These are phyloP conservation scores for Leccinum incarnatum DNA, from an alignment of 768 basidiomycete genomes.

Conservation along the genomic window DNA sequence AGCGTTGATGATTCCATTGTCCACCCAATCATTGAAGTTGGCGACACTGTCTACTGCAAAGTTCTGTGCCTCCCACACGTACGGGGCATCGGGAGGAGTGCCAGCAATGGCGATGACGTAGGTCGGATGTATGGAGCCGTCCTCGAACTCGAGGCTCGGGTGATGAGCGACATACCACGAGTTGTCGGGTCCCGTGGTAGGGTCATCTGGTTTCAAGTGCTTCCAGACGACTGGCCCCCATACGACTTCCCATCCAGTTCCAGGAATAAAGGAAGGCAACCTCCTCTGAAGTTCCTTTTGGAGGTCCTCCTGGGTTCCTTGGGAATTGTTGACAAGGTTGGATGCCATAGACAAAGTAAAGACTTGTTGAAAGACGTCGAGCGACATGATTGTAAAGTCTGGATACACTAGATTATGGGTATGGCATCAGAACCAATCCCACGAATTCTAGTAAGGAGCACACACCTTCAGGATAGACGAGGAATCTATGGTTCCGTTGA, in stretches of 20 bases:
- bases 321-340: not conserved
- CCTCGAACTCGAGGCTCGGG: not conserved
- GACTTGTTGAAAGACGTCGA: not conserved
- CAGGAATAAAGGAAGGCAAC: not conserved
- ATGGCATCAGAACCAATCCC: not conserved
- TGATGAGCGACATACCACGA: slow-evolving; percentile 14
- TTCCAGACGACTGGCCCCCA: slow-evolving; percentile 16
- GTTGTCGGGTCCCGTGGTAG: slow-evolving; percentile 6
- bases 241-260: slow-evolving; percentile 2
- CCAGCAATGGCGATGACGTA: slow-evolving; percentile 15
- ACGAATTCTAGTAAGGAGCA: not conserved
- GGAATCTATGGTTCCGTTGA: not conserved
- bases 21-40: slow-evolving; percentile 9
- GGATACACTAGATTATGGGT: not conserved
- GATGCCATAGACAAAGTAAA: not conserved
- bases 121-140: not conserved
- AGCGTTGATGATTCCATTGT: not conserved
- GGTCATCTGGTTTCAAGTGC: not conserved
- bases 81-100: not conserved
- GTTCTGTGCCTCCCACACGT: slow-evolving; percentile 5
- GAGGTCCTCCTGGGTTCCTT: not conserved
- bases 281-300: not conserved
- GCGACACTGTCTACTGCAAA: slow-evolving; percentile 1
- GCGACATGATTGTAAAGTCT: not conserved
- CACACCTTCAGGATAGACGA: not conserved